These are phyloP conservation scores for Exophiala dermatitidis DNA, from an alignment of 2,329 filamentous ascomycete genomes.

Conservation along the genomic window DNA sequence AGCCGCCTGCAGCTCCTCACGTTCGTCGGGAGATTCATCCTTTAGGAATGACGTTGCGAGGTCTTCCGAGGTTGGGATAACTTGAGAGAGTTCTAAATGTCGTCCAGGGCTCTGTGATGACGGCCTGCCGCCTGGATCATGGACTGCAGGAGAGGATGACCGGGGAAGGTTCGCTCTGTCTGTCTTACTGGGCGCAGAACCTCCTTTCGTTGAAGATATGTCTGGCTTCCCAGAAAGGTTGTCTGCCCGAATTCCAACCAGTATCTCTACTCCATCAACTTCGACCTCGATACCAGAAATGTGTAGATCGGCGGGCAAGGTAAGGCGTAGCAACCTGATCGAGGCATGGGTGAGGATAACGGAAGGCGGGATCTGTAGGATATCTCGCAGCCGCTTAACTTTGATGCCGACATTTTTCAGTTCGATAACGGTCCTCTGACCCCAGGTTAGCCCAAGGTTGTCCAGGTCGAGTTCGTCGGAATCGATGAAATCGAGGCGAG, in stretches of 20 bases:
- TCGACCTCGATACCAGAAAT: constrained; percentile 75
- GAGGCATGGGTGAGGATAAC: constrained; percentile 46
- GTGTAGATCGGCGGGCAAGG: constrained; percentile 81
- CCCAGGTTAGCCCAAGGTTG: constrained; percentile 74
- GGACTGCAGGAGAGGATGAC: constrained; percentile 19
- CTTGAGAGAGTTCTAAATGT: constrained; percentile 16
- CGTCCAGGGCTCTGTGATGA: background rate
- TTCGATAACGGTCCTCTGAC: constrained; percentile 74
- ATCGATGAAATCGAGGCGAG: constrained; percentile 77
- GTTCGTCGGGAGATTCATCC: constrained; percentile 51
- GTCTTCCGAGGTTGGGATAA: constrained; percentile 50
- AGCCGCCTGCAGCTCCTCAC: constrained; percentile 51
- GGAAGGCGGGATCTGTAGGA: constrained; percentile 27
- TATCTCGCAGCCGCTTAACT: constrained; percentile 20
- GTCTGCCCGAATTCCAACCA: constrained; percentile 17
- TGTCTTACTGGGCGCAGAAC: constrained; percentile 31
- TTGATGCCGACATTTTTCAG: constrained; percentile 67
- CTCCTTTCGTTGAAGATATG: constrained; percentile 41
- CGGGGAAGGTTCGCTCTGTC: constrained; percentile 26
- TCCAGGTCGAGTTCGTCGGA: constrained; percentile 79
- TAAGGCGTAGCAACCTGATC: constrained; percentile 68
- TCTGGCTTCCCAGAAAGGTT: constrained; percentile 1
- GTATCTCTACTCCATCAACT: constrained; percentile 69
- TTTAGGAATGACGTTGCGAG: constrained; percentile 55
- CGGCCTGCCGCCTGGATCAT: constrained; percentile 28